phyloP scores from a whole-genome alignment of 2,329 filamentous ascomycete genomes.

The Scolecobasidium constrictum region DNA sequence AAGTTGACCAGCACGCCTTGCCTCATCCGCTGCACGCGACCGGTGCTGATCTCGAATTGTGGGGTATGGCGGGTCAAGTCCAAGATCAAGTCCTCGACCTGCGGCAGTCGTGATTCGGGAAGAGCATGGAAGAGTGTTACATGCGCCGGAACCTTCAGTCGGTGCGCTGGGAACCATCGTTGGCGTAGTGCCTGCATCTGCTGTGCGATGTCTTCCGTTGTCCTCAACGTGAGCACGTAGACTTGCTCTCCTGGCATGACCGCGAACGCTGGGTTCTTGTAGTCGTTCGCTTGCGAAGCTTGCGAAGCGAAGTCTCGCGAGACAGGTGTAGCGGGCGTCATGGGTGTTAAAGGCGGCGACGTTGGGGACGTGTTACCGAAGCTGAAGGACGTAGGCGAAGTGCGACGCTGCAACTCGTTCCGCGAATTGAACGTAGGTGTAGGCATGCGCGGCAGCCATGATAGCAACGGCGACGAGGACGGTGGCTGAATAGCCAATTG shows the following conservation, averaged over 20 bases:
- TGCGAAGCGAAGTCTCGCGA: too few relatives aligned
- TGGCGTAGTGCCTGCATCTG: constrained; percentile 14
- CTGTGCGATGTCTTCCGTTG: constrained; percentile 13
- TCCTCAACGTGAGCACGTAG: constrained; percentile 16
- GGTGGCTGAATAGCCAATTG: too few relatives aligned
- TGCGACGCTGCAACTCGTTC: background rate
- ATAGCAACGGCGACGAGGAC: background rate
- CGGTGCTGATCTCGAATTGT: background rate
- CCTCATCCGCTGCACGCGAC: background rate
- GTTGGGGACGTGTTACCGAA: background rate
- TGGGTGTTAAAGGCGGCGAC: background rate
- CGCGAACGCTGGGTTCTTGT: background rate
- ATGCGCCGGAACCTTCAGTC: constrained; percentile 16
- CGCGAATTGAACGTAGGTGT: background rate
- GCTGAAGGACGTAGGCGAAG: background rate
- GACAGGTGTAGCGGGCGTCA: background rate
- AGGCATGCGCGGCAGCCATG: background rate
- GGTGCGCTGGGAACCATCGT: constrained; percentile 13
- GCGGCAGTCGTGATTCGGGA: constrained; percentile 13
- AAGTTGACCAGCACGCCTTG: background rate
- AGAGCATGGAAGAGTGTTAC: constrained; percentile 18
- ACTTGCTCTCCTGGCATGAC: constrained; percentile 17
- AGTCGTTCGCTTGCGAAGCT: background rate
- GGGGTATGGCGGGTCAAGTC: constrained; percentile 2
- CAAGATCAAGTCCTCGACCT: constrained; percentile 10